These are phyloP conservation scores for Gossypium gossypioides DNA, from an alignment of 441 rosid species.

Conservation along the genomic window DNA sequence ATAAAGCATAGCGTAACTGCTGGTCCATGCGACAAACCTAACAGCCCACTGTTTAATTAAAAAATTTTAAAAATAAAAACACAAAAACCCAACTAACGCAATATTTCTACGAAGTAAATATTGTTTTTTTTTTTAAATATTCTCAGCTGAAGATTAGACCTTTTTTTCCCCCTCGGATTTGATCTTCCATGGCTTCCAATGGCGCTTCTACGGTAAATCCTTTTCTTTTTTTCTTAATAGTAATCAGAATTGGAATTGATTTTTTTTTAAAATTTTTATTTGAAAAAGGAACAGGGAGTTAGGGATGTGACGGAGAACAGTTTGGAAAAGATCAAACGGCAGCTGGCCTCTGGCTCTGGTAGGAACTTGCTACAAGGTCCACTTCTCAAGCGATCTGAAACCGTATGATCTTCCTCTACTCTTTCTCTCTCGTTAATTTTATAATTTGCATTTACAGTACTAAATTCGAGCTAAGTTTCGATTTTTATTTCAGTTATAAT, in stretches of 20 bases:
- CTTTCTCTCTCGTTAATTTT: constrained; percentile 5
- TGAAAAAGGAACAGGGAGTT: constrained; percentile 30
- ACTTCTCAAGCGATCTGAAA: constrained; percentile 91
- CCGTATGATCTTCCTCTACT: constrained; percentile 34
- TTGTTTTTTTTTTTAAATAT: not conserved
- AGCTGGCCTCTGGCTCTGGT: constrained; percentile 85
- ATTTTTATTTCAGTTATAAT: not conserved
- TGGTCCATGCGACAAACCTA: constrained; percentile 49
- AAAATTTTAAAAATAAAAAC: not conserved
- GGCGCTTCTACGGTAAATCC: constrained; percentile 66
- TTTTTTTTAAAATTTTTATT: not conserved
- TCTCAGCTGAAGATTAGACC: constrained; percentile 3
- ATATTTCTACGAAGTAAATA: not conserved
- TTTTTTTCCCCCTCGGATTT: constrained; percentile 11
- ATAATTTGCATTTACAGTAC: not conserved
- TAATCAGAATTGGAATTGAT: not conserved
- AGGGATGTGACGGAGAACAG: constrained; percentile 57
- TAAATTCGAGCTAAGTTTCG: not conserved
- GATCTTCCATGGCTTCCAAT: constrained; percentile 59
- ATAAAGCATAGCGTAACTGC: not conserved
- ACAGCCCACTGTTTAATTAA: constrained; percentile 20
- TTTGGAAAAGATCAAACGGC: constrained; percentile 91
- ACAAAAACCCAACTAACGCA: constrained; percentile 2
- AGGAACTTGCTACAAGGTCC: constrained; percentile 85
- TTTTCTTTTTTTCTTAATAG: not conserved